Evolutionary conservation across 768 basidiomycete species (phyloP), one percentile per base, ranked within the genome.

Genomic region (Psilocybe cubensis): DNA sequence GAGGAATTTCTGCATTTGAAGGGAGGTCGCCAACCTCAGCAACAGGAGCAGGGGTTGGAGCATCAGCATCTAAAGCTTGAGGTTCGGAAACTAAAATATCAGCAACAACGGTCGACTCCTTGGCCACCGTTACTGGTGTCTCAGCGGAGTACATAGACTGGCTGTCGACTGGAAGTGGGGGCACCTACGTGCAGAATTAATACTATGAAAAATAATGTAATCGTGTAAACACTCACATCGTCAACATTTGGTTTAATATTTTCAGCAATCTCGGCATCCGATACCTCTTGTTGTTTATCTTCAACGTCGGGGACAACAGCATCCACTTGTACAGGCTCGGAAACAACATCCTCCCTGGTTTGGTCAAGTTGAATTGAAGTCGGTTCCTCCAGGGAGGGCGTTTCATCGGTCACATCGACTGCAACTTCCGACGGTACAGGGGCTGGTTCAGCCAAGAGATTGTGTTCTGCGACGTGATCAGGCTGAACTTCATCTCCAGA

Each of bases 381-480:
- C 11, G 46, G 49, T 14, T 56, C 48, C n/a, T 48, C 60, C n/a
- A 42, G 52, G 45, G 27, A 24, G 11, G 31, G 7, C 14, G 40
- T 9, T 27, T 41, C 52, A n/a, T 29, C 21, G 24, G 2, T 23
- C n/a, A 9, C 1, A 6, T 33, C 41, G 27, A 21, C 38, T 14
- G 48, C 4, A n/a, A 27, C 29, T 25, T 21, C 52, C 11, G 27
- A 2, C 33, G 25, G n/a, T 10, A 43, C 42, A n/a, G 18, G 33
- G 12, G 2, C 28, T 6, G 23, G 40, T 43, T 55, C 49, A n/a
- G 50, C 8, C 7, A 24, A 29, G 45, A 54, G 29, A 27, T 23
- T n/a, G 4, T n/a, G 10, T 10, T 44, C 59, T 52, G 41, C 42
- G 17, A 6, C 47, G 23, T 59, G 40, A 25, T 7, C 20, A 12